Percentiles rank a stretch among this genome's conserved stretches.
These are phyloP conservation scores for Flaveria trinervia DNA, from an alignment of 129 eudicot species.

Conservation along the genomic window DNA sequence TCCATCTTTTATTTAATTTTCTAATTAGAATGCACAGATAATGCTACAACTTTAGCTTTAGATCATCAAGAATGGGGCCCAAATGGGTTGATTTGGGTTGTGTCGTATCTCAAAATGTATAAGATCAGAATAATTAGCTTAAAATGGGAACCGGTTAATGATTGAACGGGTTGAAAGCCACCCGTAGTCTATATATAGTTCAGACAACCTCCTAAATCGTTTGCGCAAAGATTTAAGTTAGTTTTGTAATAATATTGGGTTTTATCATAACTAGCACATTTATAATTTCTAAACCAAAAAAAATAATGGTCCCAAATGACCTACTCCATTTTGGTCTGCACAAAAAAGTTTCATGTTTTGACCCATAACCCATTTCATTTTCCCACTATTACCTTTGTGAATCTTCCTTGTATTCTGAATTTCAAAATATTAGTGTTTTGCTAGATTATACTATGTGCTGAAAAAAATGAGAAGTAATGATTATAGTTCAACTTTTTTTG, in stretches of 20 bases:
- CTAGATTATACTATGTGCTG: not conserved
- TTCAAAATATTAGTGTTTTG: not conserved
- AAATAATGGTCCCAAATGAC: not conserved
- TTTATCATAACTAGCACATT: not conserved
- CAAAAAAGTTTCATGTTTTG: not conserved
- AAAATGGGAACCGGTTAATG: not conserved
- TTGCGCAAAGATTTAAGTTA: not conserved
- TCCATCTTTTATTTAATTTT: slow-evolving; percentile 5
- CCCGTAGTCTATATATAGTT: not conserved
- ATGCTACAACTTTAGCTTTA: not conserved
- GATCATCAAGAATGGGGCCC: not conserved
- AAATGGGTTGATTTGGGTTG: not conserved
- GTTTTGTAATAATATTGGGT: not conserved
- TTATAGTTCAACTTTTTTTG: not conserved
- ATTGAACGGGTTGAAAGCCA: not conserved
- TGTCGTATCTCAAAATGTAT: not conserved
- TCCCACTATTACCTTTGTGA: too few relatives aligned
- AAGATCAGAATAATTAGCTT: not conserved
- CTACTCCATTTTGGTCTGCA: not conserved
- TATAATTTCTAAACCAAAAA: not conserved
- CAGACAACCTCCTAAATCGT: not conserved
- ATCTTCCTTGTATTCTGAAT: not conserved
- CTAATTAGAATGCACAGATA: not conserved
- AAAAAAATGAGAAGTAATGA: not conserved
- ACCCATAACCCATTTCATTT: too few relatives aligned